These are phyloP conservation scores for Immersiporthe knoxdaviesiana DNA, from an alignment of 2,329 filamentous ascomycete species.

Conservation along the genomic window DNA sequence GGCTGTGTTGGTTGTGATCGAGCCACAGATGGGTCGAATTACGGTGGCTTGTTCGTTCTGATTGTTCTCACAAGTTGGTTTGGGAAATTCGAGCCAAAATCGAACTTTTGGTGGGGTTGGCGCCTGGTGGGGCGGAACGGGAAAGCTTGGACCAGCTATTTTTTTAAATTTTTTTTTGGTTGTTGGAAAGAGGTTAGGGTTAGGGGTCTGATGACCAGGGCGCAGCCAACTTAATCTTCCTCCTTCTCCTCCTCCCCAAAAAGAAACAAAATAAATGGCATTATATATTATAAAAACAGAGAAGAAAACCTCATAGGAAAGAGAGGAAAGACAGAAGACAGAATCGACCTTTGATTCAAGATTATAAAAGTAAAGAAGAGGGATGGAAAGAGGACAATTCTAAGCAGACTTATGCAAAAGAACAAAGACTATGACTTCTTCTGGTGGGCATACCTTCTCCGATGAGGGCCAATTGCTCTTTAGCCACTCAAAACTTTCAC, in stretches of 20 bases:
- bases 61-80: conserved; percentile 17
- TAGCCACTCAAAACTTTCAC: too few species aligned
- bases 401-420: too few species aligned
- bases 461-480: too few species aligned
- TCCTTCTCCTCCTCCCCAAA: too few species aligned
- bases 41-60: conserved; percentile 7
- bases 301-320: background rate
- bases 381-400: too few species aligned
- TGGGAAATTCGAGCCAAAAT: conserved; percentile 24
- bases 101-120: conserved; percentile 28
- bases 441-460: background rate
- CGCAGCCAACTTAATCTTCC: too few species aligned
- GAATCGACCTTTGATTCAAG: too few species aligned
- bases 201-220: background rate
- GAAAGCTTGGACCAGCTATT: conserved; percentile 10
- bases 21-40: conserved; percentile 9
- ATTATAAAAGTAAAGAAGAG: background rate
- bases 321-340: background rate
- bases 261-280: too few species aligned
- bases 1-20: background rate
- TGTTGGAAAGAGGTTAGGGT: background rate
- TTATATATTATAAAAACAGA: too few species aligned
- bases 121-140: conserved; percentile 3
- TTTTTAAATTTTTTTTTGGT: too few species aligned
- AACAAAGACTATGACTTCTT: background rate